phyloP scores from a whole-genome alignment of 2,329 filamentous ascomycete genomes.

The Stagonosporopsis cucurbitacearum region DNA sequence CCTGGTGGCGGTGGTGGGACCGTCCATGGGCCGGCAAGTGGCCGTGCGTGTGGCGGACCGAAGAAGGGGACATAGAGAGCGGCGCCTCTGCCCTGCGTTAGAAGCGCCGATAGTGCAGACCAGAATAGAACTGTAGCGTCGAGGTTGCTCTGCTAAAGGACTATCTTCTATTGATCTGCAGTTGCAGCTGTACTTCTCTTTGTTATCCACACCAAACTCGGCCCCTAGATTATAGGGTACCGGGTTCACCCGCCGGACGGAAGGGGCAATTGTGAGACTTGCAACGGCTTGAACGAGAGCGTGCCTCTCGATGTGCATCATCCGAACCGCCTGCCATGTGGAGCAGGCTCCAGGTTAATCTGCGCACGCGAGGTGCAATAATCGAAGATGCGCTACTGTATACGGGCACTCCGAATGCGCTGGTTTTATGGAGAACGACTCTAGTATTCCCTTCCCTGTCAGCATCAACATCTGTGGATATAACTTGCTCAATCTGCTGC shows the following conservation, averaged over 20 bases:
- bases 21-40: constrained; percentile 6
- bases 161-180: neutral
- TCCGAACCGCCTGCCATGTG: constrained; percentile 1
- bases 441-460: neutral
- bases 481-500: neutral
- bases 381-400: neutral
- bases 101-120: constrained; percentile 1
- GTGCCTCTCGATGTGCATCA: neutral
- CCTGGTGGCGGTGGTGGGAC: constrained; percentile 7
- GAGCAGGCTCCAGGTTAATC: constrained; percentile 6
- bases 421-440: neutral
- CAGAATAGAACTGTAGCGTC: constrained; percentile 8
- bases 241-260: constrained; percentile 3
- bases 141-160: constrained; percentile 1
- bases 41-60: constrained; percentile 14
- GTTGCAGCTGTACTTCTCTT: neutral
- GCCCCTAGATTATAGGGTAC: neutral
- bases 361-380: constrained; percentile 3
- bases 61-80: constrained; percentile 7
- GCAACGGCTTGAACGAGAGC: neutral
- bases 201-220: neutral
- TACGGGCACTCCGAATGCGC: constrained; percentile 1
- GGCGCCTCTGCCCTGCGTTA: constrained; percentile 16
- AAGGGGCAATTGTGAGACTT: neutral
- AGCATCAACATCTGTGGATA: neutral